phyloP scores from a whole-genome alignment of 331 rosid species.

The Erythrophleum ivorense region DNA sequence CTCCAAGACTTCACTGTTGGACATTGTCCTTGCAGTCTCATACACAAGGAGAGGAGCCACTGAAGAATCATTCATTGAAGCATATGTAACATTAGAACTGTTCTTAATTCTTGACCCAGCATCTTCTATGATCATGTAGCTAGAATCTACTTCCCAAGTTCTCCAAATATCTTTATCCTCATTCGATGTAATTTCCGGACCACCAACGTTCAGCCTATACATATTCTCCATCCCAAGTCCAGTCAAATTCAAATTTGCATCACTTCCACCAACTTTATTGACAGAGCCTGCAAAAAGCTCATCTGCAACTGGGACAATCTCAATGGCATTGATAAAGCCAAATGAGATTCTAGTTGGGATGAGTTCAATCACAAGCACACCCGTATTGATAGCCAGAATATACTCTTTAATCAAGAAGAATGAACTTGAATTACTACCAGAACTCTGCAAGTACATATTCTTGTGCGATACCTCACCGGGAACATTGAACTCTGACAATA shows the following conservation, averaged over 20 bases:
- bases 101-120: constrained; percentile 70
- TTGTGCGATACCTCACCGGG: constrained; percentile 59
- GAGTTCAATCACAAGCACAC: constrained; percentile 69
- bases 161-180: constrained; percentile 80
- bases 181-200: constrained; percentile 61
- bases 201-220: constrained; percentile 95
- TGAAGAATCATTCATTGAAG: constrained; percentile 67
- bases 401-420: constrained; percentile 75
- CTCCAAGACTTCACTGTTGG: constrained; percentile 73
- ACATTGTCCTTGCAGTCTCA: constrained; percentile 82
- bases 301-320: constrained; percentile 67
- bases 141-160: constrained; percentile 80
- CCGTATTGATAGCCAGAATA: constrained; percentile 51
- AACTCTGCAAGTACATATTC: constrained; percentile 53
- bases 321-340: constrained; percentile 85
- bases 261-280: constrained; percentile 75
- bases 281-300: constrained; percentile 61
- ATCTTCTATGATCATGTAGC: constrained; percentile 84
- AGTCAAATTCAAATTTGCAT: constrained; percentile 56
- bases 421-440: constrained; percentile 68
- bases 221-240: constrained; percentile 77
- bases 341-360: constrained; percentile 57
- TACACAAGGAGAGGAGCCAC: constrained; percentile 89
- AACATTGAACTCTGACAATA: constrained; percentile 65
- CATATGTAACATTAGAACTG: constrained; percentile 71